Evolutionary conservation across 192 early-diverging fungal species (phyloP).

Genomic region (Coemansia pectinata): DNA sequence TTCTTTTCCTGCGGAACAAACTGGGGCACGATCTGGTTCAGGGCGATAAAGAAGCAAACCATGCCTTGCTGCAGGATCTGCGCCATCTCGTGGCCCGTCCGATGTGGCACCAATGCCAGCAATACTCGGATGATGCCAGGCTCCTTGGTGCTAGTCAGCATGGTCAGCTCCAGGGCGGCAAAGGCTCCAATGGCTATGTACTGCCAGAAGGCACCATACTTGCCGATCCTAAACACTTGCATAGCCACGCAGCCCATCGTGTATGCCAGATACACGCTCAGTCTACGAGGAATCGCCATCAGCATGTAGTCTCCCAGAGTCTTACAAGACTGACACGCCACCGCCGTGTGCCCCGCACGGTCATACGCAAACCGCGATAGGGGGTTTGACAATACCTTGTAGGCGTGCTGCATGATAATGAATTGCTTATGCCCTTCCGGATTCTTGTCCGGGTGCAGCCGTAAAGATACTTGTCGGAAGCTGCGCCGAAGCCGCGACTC

Average conservation of each 20-base stretch:
- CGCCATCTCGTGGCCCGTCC: slow-evolving; percentile 47
- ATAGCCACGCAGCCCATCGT: slow-evolving; percentile 38
- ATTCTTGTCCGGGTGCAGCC: slow-evolving; percentile 66
- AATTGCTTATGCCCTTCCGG: slow-evolving; percentile 69
- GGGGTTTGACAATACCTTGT: slow-evolving; percentile 71
- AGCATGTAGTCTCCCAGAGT: slow-evolving; percentile 83
- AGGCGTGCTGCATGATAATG: slow-evolving; percentile 75
- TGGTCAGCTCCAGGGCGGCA: slow-evolving; percentile 42
- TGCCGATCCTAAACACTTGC: slow-evolving; percentile 46
- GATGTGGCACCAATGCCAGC: slow-evolving; percentile 36
- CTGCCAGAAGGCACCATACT: slow-evolving; percentile 47
- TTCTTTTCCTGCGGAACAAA: slow-evolving; percentile 40
- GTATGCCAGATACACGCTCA: slow-evolving; percentile 31
- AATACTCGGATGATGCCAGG: slow-evolving; percentile 26
- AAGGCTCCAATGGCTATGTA: slow-evolving; percentile 46
- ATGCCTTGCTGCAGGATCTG: slow-evolving; percentile 44
- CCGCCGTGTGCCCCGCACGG: slow-evolving; percentile 63
- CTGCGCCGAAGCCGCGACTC: slow-evolving; percentile 35
- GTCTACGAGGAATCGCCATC: slow-evolving; percentile 54
- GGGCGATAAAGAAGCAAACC: slow-evolving; percentile 46
- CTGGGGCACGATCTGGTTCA: slow-evolving; percentile 56
- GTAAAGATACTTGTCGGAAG: slow-evolving; percentile 60
- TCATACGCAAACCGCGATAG: slow-evolving; percentile 70
- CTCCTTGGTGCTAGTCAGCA: slow-evolving; percentile 34
- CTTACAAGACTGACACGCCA: slow-evolving; percentile 60